A percentile compares a stretch with the other conserved stretches of the same genome.
These are phyloP conservation scores for Malus hybrid DNA, from an alignment of 331 rosid species.

Conservation along the genomic window DNA sequence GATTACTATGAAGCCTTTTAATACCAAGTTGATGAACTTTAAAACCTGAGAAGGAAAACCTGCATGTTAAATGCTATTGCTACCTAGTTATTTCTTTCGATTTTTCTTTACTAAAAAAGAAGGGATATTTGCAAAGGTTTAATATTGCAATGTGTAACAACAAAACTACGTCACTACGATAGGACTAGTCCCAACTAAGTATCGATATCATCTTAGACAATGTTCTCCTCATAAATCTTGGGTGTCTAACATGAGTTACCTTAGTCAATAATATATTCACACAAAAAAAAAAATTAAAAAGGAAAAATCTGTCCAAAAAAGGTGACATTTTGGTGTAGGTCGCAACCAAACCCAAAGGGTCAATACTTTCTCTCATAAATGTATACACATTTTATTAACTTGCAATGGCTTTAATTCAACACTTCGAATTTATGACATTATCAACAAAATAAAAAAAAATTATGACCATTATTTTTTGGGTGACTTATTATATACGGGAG, in stretches of 20 bases:
- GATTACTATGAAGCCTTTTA: no score
- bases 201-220: no score
- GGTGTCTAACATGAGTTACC: no score
- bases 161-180: no score
- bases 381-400: conserved; percentile 1
- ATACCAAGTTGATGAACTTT: not conserved
- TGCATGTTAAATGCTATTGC: not conserved
- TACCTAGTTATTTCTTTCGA: not conserved
- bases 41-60: not conserved
- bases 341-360: conserved; percentile 50
- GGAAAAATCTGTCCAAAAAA: not conserved
- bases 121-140: no score
- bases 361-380: conserved; percentile 74
- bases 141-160: no score
- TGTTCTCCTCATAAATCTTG: no score
- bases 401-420: not conserved
- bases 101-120: no score
- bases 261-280: conserved; percentile 19
- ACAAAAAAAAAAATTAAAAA: conserved; percentile 26
- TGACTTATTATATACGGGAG: not conserved
- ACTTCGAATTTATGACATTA: not conserved
- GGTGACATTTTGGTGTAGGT: conserved; percentile 31
- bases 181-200: no score
- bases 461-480: not conserved
- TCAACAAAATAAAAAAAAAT: not conserved